Conservation (phyloP, 2,329 filamentous ascomycete species). For the Geosmithia putterillii region DNA sequence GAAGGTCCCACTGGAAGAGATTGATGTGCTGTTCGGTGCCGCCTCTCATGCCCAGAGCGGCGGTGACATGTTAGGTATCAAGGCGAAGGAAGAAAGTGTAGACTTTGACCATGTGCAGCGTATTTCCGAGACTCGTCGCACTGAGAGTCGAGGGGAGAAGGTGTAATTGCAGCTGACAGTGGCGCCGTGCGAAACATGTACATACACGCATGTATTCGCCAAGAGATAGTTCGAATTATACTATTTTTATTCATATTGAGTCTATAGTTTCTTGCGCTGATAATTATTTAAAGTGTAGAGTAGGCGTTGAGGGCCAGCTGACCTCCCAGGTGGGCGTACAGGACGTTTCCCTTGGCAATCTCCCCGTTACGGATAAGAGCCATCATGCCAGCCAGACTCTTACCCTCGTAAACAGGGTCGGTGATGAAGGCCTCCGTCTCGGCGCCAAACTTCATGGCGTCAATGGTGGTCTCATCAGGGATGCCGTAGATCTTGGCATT, state of each 20-base stretch:
- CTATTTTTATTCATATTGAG: neutral
- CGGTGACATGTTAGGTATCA: constrained; percentile 2
- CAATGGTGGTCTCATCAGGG: constrained; percentile 51
- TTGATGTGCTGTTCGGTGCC: constrained; percentile 46
- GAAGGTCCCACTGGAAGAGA: constrained; percentile 47
- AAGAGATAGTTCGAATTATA: neutral
- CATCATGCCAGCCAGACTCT: constrained; percentile 61
- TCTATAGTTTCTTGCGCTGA: neutral
- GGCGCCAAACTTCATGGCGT: constrained; percentile 57
- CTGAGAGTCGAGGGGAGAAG: neutral
- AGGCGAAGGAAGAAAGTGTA: neutral
- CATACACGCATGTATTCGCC: too few relatives aligned
- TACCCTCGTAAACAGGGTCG: constrained; percentile 66
- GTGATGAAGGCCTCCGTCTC: constrained; percentile 61
- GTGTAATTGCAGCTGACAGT: neutral
- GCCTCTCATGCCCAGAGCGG: constrained; percentile 3
- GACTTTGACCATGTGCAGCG: neutral
- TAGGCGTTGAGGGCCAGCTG: constrained; percentile 61
- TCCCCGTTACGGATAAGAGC: constrained; percentile 52
- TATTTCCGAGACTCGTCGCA: neutral
- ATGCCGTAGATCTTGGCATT: constrained; percentile 58
- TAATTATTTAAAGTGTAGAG: constrained; percentile 14
- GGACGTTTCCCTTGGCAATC: constrained; percentile 50
- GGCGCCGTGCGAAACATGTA: too few relatives aligned
- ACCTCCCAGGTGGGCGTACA: constrained; percentile 62